These are phyloP conservation scores for Phytophthora uliginosa DNA, from an alignment of 352 stramenopile genomes.

Conservation along the genomic window DNA sequence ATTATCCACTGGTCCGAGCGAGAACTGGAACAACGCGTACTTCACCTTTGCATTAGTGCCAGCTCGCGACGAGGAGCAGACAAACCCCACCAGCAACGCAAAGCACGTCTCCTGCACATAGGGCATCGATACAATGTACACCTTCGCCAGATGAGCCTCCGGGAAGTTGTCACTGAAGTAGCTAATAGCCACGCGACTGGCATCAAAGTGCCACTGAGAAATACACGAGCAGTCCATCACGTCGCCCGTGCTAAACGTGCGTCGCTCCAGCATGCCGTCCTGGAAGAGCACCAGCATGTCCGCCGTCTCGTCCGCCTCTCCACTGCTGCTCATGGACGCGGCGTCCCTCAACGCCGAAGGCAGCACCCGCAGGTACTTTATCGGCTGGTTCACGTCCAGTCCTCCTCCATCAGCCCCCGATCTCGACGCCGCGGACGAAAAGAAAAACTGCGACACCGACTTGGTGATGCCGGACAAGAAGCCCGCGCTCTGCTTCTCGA, in stretches of 20 bases:
- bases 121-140: conserved; percentile 73
- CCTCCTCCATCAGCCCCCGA: conserved; percentile 38
- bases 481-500: conserved; percentile 74
- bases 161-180: conserved; percentile 84
- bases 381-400: conserved; percentile 61
- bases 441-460: conserved; percentile 86
- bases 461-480: conserved; percentile 81
- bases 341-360: conserved; percentile 35
- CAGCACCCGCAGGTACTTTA: conserved; percentile 65
- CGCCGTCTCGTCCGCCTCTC: conserved; percentile 46
- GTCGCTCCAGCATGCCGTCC: conserved; percentile 72
- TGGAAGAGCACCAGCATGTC: conserved; percentile 80
- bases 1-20: conserved; percentile 40
- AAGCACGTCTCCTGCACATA: conserved; percentile 73
- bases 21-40: conserved; percentile 82
- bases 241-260: conserved; percentile 74
- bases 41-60: conserved; percentile 55
- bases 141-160: conserved; percentile 65
- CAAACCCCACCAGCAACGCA: conserved; percentile 70
- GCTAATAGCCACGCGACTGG: conserved; percentile 62
- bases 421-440: conserved; percentile 48
- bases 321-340: conserved; percentile 24
- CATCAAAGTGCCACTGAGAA: conserved; percentile 72
- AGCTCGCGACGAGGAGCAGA: conserved; percentile 61
- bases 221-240: conserved; percentile 71